Base-by-base conservation (phyloP, 805 yeast genomes). In the Sungouiozyma ichnusensis region DNA sequence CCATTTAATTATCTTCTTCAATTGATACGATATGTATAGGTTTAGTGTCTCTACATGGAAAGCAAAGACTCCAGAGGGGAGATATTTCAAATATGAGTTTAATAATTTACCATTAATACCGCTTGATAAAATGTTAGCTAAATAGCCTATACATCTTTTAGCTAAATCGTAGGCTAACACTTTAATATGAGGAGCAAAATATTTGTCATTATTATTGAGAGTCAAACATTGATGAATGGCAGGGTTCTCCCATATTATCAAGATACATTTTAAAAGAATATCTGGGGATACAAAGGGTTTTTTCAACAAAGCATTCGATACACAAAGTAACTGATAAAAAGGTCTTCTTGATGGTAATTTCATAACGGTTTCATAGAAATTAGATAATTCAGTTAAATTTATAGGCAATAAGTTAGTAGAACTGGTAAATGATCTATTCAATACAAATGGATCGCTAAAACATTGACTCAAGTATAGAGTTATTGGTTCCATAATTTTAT, bases 11-110 rank as follows among this genome's bases (percentile, higher is more conserved):
- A 75, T 67, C 44, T 76, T 68, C 34, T 78, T 73, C 42, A 88
- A 65, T 36, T 85, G 85, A 54, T 83, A 85, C 0, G 94, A 81
- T 32, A 87, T 72, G 60, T 82, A 86, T 17, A 85, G 67, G 53
- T 87, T 88, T 38, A 85, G 52, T 27, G 82, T 64, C 33, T 85
- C 85, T 0, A 86, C 72, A 49, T 79, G 78, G 2, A 58, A 15
- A 20, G 58, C 57, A 48, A 82, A 81, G 7, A 65, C 68, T 0
- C 57, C 60, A 0, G 49, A 42, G 0, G 78, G 62, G 29, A 55
- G 20, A 20, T 40, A 18, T 31, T 44, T 49, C 16, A 60, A 39
- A 36, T 49, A 47, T 9, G 38, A 35, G 16, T 49, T 32, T 16
- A 46, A 40, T 2, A 37, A 37, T 9, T 38, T 39, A 18, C 43